phyloP scores from a whole-genome alignment of 2,329 filamentous ascomycete species.

The Endocalyx cinctus region DNA sequence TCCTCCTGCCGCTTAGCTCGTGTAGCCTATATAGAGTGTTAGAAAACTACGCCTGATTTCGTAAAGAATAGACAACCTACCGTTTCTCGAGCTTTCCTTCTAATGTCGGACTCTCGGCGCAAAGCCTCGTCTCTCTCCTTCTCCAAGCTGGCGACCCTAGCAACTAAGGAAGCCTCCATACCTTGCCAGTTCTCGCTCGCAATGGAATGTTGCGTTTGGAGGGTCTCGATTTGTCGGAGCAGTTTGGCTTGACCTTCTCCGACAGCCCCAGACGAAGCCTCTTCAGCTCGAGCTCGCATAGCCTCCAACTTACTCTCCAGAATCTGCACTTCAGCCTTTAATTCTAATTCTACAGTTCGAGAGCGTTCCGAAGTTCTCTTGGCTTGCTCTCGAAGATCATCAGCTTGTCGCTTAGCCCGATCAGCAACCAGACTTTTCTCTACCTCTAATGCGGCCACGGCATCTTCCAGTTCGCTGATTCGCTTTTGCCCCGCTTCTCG shows the following conservation, averaged over 20 bases:
- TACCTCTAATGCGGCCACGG: slow-evolving; percentile 61
- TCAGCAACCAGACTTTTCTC: slow-evolving; percentile 75
- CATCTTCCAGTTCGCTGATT: slow-evolving; percentile 50
- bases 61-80: slow-evolving; percentile 45
- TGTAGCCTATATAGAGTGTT: slow-evolving; percentile 45
- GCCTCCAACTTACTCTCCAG: slow-evolving; percentile 88
- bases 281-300: slow-evolving; percentile 79
- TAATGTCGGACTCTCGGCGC: slow-evolving; percentile 78
- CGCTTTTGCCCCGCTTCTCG: slow-evolving; percentile 59
- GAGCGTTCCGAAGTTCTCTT: slow-evolving; percentile 68
- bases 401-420: slow-evolving; percentile 59
- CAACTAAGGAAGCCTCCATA: slow-evolving; percentile 80
- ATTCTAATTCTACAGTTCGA: slow-evolving; percentile 65
- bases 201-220: slow-evolving; percentile 91
- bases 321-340: slow-evolving; percentile 70
- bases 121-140: slow-evolving; percentile 86
- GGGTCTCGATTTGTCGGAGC: slow-evolving; percentile 86
- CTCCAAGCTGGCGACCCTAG: slow-evolving; percentile 72
- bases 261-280: slow-evolving; percentile 75
- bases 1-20: slow-evolving; percentile 69
- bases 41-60: background rate
- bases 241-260: slow-evolving; percentile 86
- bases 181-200: slow-evolving; percentile 98
- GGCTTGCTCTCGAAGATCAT: slow-evolving; percentile 67
- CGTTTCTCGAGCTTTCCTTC: slow-evolving; percentile 83